These are phyloP conservation scores for Hypoxylon sp. DNA, from an alignment of 2,329 filamentous ascomycete genomes.

Conservation along the genomic window DNA sequence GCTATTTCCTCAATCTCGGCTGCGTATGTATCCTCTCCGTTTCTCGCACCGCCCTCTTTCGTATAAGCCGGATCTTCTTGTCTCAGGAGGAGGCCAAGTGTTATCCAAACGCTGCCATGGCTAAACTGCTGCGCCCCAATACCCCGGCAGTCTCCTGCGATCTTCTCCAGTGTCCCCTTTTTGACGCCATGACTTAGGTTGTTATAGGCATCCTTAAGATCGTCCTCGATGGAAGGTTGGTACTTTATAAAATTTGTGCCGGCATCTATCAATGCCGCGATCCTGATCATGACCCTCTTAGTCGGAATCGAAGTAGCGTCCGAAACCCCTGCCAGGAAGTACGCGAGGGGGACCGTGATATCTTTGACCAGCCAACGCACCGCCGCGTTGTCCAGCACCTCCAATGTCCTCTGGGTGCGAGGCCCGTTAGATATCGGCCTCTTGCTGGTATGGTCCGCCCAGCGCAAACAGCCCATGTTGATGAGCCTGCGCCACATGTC, in stretches of 20 bases:
- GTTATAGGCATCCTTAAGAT: too few relatives aligned
- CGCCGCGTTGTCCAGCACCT: too few relatives aligned
- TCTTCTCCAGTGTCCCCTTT: background rate
- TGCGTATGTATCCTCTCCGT: background rate
- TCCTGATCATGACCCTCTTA: too few relatives aligned
- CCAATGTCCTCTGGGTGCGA: background rate
- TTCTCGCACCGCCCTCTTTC: background rate
- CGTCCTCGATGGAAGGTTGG: too few relatives aligned
- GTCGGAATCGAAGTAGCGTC: too few relatives aligned
- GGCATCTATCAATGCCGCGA: too few relatives aligned
- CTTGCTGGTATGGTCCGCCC: background rate
- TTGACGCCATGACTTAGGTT: background rate
- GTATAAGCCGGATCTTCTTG: background rate
- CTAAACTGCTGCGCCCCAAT: background rate
- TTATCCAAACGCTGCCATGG: background rate
- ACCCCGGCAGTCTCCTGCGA: background rate
- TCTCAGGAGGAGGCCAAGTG: background rate
- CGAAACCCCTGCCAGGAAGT: too few relatives aligned
- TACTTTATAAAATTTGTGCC: too few relatives aligned
- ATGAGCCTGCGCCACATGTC: background rate
- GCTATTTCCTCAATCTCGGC: too few relatives aligned
- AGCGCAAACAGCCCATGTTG: background rate
- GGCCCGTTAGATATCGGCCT: background rate
- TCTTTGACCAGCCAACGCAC: too few relatives aligned
- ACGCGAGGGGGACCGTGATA: too few relatives aligned